A percentile compares a stretch with the other conserved stretches of the same genome.
Evolutionary conservation across 805 yeast genomes (phyloP).

Genomic region (Torulaspora franciscae): DNA sequence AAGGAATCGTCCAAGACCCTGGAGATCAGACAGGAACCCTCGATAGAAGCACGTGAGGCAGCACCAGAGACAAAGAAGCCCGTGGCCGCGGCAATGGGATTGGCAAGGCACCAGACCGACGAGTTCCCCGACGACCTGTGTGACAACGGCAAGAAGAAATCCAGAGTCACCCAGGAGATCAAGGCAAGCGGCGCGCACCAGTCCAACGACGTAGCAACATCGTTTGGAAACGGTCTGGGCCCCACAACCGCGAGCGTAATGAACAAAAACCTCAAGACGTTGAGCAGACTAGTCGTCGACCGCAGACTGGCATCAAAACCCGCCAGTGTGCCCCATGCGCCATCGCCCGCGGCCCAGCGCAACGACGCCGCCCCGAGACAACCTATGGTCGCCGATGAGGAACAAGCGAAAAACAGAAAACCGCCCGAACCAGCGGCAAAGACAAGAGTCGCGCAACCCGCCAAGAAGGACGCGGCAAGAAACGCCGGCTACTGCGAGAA

Average conservation of each 20-base stretch:
- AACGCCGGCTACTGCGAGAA: slow-evolving; percentile 87
- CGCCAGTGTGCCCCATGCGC: slow-evolving; percentile 2
- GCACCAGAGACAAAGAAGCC: slow-evolving; percentile 39
- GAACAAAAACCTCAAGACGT: slow-evolving; percentile 30
- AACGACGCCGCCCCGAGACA: background rate
- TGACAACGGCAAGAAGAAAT: slow-evolving; percentile 17
- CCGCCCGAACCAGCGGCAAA: slow-evolving; percentile 10
- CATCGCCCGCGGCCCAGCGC: background rate
- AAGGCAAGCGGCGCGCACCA: slow-evolving; percentile 38
- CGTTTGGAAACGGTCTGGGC: slow-evolving; percentile 34
- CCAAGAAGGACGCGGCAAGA: slow-evolving; percentile 24
- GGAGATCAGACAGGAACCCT: slow-evolving; percentile 1
- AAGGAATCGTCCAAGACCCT: background rate
- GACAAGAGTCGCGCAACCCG: slow-evolving; percentile 7
- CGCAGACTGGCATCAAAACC: slow-evolving; percentile 25
- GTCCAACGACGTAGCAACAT: slow-evolving; percentile 36
- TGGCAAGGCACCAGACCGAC: slow-evolving; percentile 32
- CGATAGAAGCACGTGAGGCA: slow-evolving; percentile 1
- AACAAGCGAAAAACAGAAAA: slow-evolving; percentile 6
- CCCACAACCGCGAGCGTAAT: slow-evolving; percentile 35
- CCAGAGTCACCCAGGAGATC: slow-evolving; percentile 32
- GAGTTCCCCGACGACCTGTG: slow-evolving; percentile 33
- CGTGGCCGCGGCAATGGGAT: slow-evolving; percentile 57
- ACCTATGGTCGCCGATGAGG: slow-evolving; percentile 2
- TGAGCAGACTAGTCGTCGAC: slow-evolving; percentile 33